Percentiles rank a stretch among this genome's conserved stretches.
phyloP scores from a whole-genome alignment of 371 early-diverging fungal genomes.

The Mucor velutinosus region DNA sequence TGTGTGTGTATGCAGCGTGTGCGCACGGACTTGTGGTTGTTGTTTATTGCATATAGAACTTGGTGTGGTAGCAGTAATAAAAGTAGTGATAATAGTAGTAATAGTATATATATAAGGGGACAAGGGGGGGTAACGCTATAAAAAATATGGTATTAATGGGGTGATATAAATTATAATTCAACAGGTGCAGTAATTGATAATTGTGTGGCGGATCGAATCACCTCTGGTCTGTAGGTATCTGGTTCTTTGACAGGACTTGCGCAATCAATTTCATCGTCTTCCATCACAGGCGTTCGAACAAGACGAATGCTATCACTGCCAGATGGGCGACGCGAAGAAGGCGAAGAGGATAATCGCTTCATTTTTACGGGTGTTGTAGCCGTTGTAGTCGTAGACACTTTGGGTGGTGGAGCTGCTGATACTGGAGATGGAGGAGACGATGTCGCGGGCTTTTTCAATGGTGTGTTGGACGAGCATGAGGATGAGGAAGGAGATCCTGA shows the following conservation, averaged over 20 bases:
- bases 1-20: not conserved
- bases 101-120: not conserved
- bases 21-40: not conserved
- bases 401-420: not conserved
- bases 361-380: not conserved
- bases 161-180: conserved; percentile 10
- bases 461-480: conserved; percentile 27
- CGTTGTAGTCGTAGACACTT: not conserved
- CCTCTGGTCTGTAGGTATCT: conserved; percentile 45
- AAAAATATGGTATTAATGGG: conserved; percentile 2
- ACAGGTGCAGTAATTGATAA: conserved; percentile 46
- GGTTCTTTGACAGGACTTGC: conserved; percentile 47
- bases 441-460: conserved; percentile 8
- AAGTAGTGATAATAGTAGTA: not conserved
- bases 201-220: conserved; percentile 49
- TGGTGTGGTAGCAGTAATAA: not conserved
- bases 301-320: conserved; percentile 39
- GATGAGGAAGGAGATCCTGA: conserved; percentile 23
- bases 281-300: conserved; percentile 29
- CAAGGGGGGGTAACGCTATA: not conserved
- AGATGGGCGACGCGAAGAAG: conserved; percentile 25
- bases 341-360: conserved; percentile 14
- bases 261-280: conserved; percentile 36
- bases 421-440: not conserved
- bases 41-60: not conserved